A percentile compares a stretch with the other conserved stretches of the same genome.
phyloP scores from a whole-genome alignment of 169 alveolate genomes.

The Plasmodium relictum region DNA sequence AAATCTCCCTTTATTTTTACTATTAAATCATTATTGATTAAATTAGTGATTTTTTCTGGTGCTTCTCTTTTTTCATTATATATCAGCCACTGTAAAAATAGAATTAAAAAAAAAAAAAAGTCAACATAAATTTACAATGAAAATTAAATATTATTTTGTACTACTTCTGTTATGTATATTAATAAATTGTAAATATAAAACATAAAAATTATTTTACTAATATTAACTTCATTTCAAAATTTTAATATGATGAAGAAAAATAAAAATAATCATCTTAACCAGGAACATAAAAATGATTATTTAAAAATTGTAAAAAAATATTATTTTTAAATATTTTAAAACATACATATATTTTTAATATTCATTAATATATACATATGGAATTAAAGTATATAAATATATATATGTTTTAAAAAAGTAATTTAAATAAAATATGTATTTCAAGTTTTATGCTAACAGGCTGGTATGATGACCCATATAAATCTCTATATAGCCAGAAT shows the following conservation, averaged over 20 bases:
- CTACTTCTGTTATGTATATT: too few relatives aligned
- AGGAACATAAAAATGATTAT: too few relatives aligned
- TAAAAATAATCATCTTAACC: too few relatives aligned
- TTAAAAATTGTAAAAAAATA: background rate
- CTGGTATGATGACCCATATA: slow-evolving; percentile 85
- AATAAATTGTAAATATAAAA: background rate
- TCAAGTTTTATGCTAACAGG: slow-evolving; percentile 59
- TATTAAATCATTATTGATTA: slow-evolving; percentile 73
- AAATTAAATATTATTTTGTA: background rate
- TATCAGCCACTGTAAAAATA: slow-evolving; percentile 79
- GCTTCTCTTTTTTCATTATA: slow-evolving; percentile 82
- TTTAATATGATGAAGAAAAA: too few relatives aligned
- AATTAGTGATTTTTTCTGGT: slow-evolving; percentile 77
- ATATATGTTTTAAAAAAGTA: background rate
- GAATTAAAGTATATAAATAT: background rate
- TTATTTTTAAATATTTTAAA: background rate
- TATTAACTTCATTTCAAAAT: too few relatives aligned
- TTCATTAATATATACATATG: background rate
- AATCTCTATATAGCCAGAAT: slow-evolving; percentile 85
- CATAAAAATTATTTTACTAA: background rate
- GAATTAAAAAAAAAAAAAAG: background rate
- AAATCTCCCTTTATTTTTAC: slow-evolving; percentile 82
- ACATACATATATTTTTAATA: background rate
- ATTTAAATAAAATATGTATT: background rate
- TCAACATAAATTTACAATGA: background rate